Evolutionary conservation across 208 protist genomes (phyloP), one percentile per base, ranked within the genome.

Genomic region (Leishmania tarentolae): DNA sequence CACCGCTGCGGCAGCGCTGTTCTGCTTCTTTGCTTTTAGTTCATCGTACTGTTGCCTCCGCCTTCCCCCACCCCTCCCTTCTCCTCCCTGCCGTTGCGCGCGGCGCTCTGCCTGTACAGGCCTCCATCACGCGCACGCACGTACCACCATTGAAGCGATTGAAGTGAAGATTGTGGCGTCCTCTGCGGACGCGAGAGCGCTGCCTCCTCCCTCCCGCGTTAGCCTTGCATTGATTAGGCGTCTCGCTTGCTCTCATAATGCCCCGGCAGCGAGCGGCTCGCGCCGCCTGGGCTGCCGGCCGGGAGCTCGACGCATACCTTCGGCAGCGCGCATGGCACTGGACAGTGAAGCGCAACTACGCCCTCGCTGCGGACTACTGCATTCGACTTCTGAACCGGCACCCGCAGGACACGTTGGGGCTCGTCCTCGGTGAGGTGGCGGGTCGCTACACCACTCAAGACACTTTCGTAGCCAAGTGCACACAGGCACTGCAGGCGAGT

Each of bases 311-410:
- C 40, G n/a, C 78, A 31, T 96, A 93, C 66, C 84, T 97, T 17
- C 88, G 83, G 0, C 81, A 87, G 52, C 89, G 92, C 17, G 91
- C 92, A 47, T 94, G 87, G 89, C 88, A 96, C 75, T 95, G 91
- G 88, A 56, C 88, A 0, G 46, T 82, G 1, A 76, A 65, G 35
- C 76, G 79, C 2, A 95, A 96, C 84, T 95, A 90, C 75, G 92
- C 92, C 13, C 84, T 97, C n/a, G 85, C 94, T 0, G 87, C 92
- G 3, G 94, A 97, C 81, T 97, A 96, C 83, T 83, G 87, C 46
- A 95, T 97, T 76, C 94, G 92, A 13, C 70, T 95, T 0, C 75
- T 97, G 7, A 97, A 96, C 69, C 85, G 87, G 0, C 87, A 89
- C 68, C 86, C 90, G 4, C 83, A 84, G 3, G 92, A 96, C 76